A percentile compares a stretch with the other conserved stretches of the same genome.
Evolutionary conservation across 31 red algal species (phyloP).

Genomic region (Porphyra umbilicalis): DNA sequence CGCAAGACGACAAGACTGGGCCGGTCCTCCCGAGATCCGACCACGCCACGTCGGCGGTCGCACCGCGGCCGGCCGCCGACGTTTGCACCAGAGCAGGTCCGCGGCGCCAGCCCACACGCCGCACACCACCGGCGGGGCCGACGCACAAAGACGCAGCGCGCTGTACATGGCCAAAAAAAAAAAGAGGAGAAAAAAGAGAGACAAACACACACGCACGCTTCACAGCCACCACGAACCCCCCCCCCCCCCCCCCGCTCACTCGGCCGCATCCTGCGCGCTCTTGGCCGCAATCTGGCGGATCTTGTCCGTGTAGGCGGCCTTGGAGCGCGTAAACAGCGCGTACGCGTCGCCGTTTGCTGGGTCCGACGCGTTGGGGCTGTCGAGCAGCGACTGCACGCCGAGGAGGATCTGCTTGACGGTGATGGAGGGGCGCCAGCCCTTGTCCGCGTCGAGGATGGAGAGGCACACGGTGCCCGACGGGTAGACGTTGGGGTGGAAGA

Average conservation of each 20-base stretch:
- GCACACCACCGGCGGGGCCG: too few species aligned
- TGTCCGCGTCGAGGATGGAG: constrained; percentile 89
- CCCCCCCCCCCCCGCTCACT: not conserved
- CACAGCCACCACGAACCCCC: not conserved
- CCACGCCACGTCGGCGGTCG: too few species aligned
- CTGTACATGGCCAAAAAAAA: not conserved
- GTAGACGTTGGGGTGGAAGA: constrained; percentile 98
- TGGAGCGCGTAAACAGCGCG: constrained; percentile 67
- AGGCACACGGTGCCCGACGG: constrained; percentile 96
- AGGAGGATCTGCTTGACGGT: constrained; percentile 95
- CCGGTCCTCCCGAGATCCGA: too few species aligned
- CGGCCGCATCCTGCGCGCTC: constrained; percentile 17
- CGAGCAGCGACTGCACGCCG: constrained; percentile 81
- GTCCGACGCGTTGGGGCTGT: constrained; percentile 71
- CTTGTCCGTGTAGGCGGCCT: constrained; percentile 41
- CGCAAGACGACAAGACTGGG: too few species aligned
- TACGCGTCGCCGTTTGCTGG: constrained; percentile 81
- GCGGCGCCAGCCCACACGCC: not conserved
- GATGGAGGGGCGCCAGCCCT: constrained; percentile 87
- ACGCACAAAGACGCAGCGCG: not conserved
- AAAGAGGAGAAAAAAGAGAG: not conserved
- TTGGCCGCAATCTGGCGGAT: constrained; percentile 54
- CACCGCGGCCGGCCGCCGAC: too few species aligned
- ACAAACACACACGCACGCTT: not conserved
- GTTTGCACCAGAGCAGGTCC: too few species aligned